Evolutionary conservation across 2,329 filamentous ascomycete genomes (phyloP).

Genomic region (Aspergillus quadricinctus): DNA sequence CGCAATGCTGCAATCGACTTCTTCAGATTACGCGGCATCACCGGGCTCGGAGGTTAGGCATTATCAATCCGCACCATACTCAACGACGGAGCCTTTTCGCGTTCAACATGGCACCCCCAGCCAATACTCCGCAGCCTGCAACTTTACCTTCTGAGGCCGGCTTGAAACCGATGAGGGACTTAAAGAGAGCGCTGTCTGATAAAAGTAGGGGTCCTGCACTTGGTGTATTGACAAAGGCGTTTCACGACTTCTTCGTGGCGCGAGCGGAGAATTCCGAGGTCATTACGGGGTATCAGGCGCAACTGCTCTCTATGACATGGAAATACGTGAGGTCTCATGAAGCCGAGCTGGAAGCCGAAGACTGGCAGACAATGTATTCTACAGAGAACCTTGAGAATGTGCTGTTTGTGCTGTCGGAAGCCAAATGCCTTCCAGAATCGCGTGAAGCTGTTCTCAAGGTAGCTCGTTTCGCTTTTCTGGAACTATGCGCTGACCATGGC

Average conservation of each 20-base stretch:
- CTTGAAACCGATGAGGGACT: conserved; percentile 65
- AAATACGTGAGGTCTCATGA: conserved; percentile 51
- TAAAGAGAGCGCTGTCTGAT: conserved; percentile 60
- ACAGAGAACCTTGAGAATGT: conserved; percentile 38
- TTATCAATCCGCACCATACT: conserved; percentile 33
- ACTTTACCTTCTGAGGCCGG: conserved; percentile 59
- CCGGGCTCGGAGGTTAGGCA: conserved; percentile 26
- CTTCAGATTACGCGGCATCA: conserved; percentile 27
- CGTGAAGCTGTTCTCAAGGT: conserved; percentile 36
- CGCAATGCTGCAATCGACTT: conserved; percentile 34
- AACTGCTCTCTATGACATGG: conserved; percentile 57
- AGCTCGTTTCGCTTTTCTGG: conserved; percentile 35
- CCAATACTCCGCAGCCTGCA: conserved; percentile 49
- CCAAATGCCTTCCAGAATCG: conserved; percentile 33
- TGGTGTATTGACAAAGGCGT: conserved; percentile 61
- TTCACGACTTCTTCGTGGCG: conserved; percentile 59
- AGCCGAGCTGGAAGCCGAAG: conserved; percentile 25
- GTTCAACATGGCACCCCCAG: conserved; percentile 36
- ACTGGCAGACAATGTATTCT: conserved; percentile 35
- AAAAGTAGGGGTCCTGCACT: conserved; percentile 61
- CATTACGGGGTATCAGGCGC: conserved; percentile 64
- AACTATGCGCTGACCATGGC: conserved; percentile 39
- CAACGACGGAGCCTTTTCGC: conserved; percentile 31
- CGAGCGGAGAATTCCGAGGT: conserved; percentile 45
- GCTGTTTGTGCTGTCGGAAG: conserved; percentile 35